These are phyloP conservation scores for Panus rudis DNA, from an alignment of 768 basidiomycete genomes.

Conservation along the genomic window DNA sequence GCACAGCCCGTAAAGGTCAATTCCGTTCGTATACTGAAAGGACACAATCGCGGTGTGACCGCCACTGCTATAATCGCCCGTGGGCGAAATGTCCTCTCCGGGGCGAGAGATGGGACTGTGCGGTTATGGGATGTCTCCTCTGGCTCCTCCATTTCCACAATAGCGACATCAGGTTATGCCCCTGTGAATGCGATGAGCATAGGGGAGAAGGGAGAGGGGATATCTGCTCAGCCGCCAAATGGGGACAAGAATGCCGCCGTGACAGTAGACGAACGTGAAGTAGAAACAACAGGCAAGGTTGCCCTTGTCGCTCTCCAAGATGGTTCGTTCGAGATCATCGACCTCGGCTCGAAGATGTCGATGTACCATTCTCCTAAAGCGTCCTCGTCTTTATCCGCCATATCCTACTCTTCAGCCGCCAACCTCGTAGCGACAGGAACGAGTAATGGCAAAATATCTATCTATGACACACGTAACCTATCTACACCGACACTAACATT, in stretches of 20 bases:
- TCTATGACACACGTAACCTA: constrained; percentile 50
- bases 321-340: constrained; percentile 50
- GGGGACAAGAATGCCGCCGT: constrained; percentile 7
- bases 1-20: constrained; percentile 24
- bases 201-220: constrained; percentile 30
- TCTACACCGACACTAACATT: constrained; percentile 32
- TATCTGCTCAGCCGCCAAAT: constrained; percentile 16
- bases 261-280: constrained; percentile 28
- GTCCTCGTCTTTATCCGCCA: constrained; percentile 33
- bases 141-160: constrained; percentile 38
- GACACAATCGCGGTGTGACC: constrained; percentile 62
- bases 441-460: constrained; percentile 41
- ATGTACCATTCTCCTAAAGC: constrained; percentile 22
- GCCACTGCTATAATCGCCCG: constrained; percentile 54
- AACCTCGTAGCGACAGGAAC: constrained; percentile 56
- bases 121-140: constrained; percentile 68
- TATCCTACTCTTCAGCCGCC: constrained; percentile 34
- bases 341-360: constrained; percentile 35
- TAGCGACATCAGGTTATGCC: constrained; percentile 32
- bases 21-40: constrained; percentile 56
- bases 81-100: constrained; percentile 61
- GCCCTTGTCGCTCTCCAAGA: constrained; percentile 49
- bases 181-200: constrained; percentile 41
- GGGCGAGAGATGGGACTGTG: constrained; percentile 61
- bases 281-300: constrained; percentile 41